Evolutionary conservation across 2,329 filamentous ascomycete genomes (phyloP).

Genomic region (Immersiporthe knoxdaviesiana): DNA sequence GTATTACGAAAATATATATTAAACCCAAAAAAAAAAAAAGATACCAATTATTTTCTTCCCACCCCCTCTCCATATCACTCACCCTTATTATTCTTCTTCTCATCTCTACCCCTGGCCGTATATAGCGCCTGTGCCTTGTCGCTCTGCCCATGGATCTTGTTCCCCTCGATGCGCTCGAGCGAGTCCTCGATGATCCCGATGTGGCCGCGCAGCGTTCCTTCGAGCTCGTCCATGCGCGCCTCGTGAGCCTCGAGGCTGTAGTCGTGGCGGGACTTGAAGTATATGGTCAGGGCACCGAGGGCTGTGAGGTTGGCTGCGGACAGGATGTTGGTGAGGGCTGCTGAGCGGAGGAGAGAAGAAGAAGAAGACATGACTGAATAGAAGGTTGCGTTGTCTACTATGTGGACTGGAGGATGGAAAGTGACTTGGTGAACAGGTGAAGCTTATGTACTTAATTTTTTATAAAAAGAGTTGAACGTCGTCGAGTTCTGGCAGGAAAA

Average conservation of each 20-base stretch:
- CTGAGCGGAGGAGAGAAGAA: conserved; percentile 18
- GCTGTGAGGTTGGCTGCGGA: conserved; percentile 20
- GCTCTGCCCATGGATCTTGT: conserved; percentile 22
- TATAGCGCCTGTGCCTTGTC: conserved; percentile 20
- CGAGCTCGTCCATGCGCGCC: conserved; percentile 25
- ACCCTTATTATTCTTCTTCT: neutral
- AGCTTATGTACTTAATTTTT: no score
- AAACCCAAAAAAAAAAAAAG: conserved; percentile 5
- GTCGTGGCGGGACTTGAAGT: conserved; percentile 18
- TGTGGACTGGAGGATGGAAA: no score
- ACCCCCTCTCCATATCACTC: neutral
- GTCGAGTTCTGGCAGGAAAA: no score
- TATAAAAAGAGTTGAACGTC: no score
- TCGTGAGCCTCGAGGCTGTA: conserved; percentile 23
- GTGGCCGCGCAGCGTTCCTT: conserved; percentile 25
- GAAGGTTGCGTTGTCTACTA: no score
- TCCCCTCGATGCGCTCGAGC: conserved; percentile 25
- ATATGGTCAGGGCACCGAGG: conserved; percentile 14
- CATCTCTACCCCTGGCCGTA: conserved; percentile 18
- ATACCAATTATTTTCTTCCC: neutral
- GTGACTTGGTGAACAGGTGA: neutral
- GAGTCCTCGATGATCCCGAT: conserved; percentile 25
- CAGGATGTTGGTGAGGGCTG: conserved; percentile 20
- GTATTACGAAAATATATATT: neutral
- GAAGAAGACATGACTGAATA: conserved; percentile 19